Conservation (phyloP, 768 basidiomycete genomes). For the Tricholomella constricta region DNA sequence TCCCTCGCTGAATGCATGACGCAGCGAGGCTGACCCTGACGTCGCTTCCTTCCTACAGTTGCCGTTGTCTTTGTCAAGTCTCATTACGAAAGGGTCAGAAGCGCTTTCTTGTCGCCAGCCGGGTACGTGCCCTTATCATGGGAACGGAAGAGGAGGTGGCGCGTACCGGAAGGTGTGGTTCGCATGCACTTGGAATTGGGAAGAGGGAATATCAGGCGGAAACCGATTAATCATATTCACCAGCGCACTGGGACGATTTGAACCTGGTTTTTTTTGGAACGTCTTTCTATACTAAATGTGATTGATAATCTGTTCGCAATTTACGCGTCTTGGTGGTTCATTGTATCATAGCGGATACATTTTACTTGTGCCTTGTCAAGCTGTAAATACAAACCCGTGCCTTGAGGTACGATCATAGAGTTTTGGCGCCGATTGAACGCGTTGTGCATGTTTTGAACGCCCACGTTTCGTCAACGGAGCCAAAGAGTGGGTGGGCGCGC, state of each 20-base stretch:
- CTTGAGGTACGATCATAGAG: too few relatives aligned
- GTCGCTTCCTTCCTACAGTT: not conserved
- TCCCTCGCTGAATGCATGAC: too few relatives aligned
- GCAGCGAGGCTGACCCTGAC: not conserved
- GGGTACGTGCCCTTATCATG: not conserved
- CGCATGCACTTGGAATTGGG: conserved; percentile 5
- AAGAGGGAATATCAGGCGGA: conserved; percentile 11
- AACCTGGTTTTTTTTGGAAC: conserved; percentile 17
- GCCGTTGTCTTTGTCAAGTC: conserved; percentile 14
- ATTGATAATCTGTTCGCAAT: conserved; percentile 17
- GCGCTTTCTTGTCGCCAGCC: not conserved
- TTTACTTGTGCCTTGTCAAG: not conserved
- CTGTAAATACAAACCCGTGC: too few relatives aligned
- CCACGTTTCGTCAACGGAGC: not conserved
- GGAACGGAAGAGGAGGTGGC: conserved; percentile 6
- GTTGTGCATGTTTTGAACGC: not conserved
- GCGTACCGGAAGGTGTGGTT: conserved; percentile 5
- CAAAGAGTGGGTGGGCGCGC: conserved; percentile 10
- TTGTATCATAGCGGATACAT: conserved; percentile 21
- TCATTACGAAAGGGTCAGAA: not conserved
- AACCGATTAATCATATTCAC: conserved; percentile 11
- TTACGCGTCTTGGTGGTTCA: conserved; percentile 14
- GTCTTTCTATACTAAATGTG: conserved; percentile 14
- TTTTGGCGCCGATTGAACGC: too few relatives aligned
- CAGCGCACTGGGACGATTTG: conserved; percentile 17